Evolutionary conservation across 805 yeast species (phyloP).

Genomic region (Dipodascus geniculatus): DNA sequence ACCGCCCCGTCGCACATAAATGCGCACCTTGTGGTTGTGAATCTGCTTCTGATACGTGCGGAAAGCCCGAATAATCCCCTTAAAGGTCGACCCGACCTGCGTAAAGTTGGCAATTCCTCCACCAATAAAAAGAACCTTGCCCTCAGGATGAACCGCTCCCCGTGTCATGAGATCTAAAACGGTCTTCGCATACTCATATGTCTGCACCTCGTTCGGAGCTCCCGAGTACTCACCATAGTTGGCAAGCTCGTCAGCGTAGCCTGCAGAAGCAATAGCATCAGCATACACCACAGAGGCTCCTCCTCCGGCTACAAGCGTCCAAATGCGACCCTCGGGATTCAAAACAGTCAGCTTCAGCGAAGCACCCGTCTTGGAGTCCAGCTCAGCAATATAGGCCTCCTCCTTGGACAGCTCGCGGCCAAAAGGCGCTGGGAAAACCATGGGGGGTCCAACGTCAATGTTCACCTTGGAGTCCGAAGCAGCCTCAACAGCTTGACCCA

Average conservation of each 20-base stretch:
- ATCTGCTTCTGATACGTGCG: conserved; percentile 28
- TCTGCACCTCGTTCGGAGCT: conserved; percentile 36
- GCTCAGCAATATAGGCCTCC: conserved; percentile 37
- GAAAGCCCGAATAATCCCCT: conserved; percentile 39
- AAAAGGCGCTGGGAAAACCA: conserved; percentile 38
- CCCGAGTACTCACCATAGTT: conserved; percentile 39
- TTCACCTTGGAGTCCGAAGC: conserved; percentile 16
- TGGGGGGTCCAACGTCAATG: conserved; percentile 36
- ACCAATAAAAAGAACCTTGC: conserved; percentile 34
- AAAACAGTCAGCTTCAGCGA: conserved; percentile 34
- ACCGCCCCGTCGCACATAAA: conserved; percentile 36
- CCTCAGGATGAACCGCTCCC: conserved; percentile 26
- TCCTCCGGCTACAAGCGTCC: conserved; percentile 39
- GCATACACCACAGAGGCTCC: conserved; percentile 39
- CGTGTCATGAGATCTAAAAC: conserved; percentile 36
- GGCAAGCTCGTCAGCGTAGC: conserved; percentile 33
- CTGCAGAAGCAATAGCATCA: conserved; percentile 37
- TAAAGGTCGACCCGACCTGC: conserved; percentile 36
- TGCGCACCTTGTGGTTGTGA: conserved; percentile 30
- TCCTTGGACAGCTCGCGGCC: conserved; percentile 34
- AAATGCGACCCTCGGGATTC: conserved; percentile 33
- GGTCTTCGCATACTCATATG: conserved; percentile 37
- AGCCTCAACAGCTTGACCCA: conserved; percentile 23
- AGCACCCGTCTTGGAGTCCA: conserved; percentile 38
- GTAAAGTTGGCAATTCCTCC: conserved; percentile 39